These are phyloP conservation scores for Ophiosphaerella korrae DNA, from an alignment of 2,329 filamentous ascomycete genomes.

Conservation along the genomic window DNA sequence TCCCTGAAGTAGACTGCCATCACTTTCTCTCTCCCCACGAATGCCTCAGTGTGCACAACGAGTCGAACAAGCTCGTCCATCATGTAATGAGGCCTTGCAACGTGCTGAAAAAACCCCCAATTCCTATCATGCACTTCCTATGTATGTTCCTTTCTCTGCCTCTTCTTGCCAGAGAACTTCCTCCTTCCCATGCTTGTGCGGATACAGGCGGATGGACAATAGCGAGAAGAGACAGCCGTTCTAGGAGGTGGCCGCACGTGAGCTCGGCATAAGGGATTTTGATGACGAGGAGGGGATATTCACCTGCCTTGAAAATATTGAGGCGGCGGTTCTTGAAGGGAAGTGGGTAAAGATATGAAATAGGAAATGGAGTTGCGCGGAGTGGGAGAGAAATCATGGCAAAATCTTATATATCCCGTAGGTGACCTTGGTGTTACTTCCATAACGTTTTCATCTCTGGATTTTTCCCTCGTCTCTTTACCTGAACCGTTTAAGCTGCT, in stretches of 20 bases:
- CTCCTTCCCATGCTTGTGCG: slow-evolving; percentile 24
- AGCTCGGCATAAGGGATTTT: slow-evolving; percentile 32
- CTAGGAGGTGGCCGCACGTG: slow-evolving; percentile 26
- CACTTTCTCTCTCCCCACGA: slow-evolving; percentile 1
- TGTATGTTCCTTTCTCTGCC: background rate
- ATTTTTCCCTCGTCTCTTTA: background rate
- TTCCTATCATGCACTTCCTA: background rate
- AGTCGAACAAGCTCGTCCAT: background rate
- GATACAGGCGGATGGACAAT: slow-evolving; percentile 22
- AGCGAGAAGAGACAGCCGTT: slow-evolving; percentile 20
- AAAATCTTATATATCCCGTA: background rate
- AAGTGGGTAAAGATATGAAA: slow-evolving; percentile 21
- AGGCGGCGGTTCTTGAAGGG: slow-evolving; percentile 30
- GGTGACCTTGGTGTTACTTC: background rate
- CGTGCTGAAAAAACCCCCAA: slow-evolving; percentile 1
- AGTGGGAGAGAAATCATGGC: background rate
- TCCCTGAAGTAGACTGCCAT: slow-evolving; percentile 5
- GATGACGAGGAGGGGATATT: slow-evolving; percentile 24
- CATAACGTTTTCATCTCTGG: background rate
- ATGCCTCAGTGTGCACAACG: background rate
- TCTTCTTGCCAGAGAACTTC: background rate
- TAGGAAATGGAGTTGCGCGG: slow-evolving; percentile 12
- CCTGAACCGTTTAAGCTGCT: background rate
- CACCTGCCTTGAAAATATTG: slow-evolving; percentile 16
- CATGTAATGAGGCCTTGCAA: background rate